These are phyloP conservation scores for Ophiosphaerella korrae DNA, from an alignment of 2,329 filamentous ascomycete genomes.

Conservation along the genomic window DNA sequence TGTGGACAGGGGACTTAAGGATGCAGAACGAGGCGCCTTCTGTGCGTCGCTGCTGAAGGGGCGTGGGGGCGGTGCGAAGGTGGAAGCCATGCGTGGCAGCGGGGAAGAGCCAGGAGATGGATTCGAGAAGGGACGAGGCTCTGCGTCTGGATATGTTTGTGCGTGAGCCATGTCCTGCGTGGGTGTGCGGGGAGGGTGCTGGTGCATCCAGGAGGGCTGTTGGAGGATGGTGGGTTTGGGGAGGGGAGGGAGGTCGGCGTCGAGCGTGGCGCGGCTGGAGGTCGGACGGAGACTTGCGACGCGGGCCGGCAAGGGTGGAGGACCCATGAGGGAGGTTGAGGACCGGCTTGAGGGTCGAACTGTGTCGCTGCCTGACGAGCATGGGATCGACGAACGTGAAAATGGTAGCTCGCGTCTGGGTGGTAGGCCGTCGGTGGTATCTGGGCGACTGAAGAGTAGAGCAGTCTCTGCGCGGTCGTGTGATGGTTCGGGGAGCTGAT, in stretches of 20 bases:
- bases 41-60: conserved; percentile 10
- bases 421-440: conserved; percentile 33
- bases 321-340: conserved; percentile 30
- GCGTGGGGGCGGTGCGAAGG: conserved; percentile 20
- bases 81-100: conserved; percentile 7
- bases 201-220: conserved; percentile 6
- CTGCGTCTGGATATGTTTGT: conserved; percentile 5
- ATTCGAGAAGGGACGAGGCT: conserved; percentile 7
- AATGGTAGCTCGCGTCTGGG: conserved; percentile 50
- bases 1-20: conserved; percentile 4
- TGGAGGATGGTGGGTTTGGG: conserved; percentile 40
- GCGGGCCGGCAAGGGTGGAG: conserved; percentile 40
- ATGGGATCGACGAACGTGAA: conserved; percentile 35
- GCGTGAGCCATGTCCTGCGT: conserved; percentile 9
- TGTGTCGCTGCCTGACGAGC: conserved; percentile 31
- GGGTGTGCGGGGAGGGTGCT: conserved; percentile 9
- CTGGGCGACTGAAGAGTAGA: conserved; percentile 19
- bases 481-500: conserved; percentile 5
- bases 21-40: conserved; percentile 5
- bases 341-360: conserved; percentile 28
- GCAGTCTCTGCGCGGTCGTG: conserved; percentile 23
- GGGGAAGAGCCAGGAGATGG: conserved; percentile 19
- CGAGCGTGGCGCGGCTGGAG: conserved; percentile 20
- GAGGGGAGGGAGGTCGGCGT: conserved; percentile 43
- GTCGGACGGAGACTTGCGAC: conserved; percentile 22